A percentile compares a stretch with the other conserved stretches of the same genome.
phyloP scores from a whole-genome alignment of 163 green algal species.

The Scenedesmus sp. region DNA sequence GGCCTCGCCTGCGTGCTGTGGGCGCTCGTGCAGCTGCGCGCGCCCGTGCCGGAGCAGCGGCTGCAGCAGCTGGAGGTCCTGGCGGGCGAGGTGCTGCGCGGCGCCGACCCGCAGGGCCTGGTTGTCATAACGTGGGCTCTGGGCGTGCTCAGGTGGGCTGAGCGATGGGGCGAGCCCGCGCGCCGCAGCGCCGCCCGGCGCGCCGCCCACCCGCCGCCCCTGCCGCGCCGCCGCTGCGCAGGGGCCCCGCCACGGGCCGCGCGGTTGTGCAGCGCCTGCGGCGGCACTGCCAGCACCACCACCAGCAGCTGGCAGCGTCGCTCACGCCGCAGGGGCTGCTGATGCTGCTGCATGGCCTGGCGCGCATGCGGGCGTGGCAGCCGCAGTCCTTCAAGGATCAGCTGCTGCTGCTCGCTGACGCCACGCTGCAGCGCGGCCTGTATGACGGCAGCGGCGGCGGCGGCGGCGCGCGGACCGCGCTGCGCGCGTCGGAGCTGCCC shows the following conservation, averaged over 20 bases:
- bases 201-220: no score
- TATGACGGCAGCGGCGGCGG: slow-evolving; percentile 1
- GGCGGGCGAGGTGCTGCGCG: background rate
- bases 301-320: background rate
- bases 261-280: slow-evolving; percentile 5
- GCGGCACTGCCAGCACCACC: background rate
- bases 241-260: background rate
- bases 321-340: slow-evolving; percentile 6
- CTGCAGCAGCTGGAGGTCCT: slow-evolving; percentile 33
- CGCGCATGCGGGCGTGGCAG: background rate
- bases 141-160: slow-evolving; percentile 8
- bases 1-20: slow-evolving; percentile 23
- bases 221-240: no score
- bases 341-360: slow-evolving; percentile 34
- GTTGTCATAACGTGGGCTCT: slow-evolving; percentile 30
- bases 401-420: no score
- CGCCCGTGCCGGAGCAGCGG: slow-evolving; percentile 12
- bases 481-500: slow-evolving; percentile 8
- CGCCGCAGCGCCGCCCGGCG: no score
- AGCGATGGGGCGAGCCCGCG: no score
- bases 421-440: background rate
- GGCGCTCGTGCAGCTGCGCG: slow-evolving; percentile 16
- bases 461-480: no score
- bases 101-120: slow-evolving; percentile 3
- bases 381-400: slow-evolving; percentile 16